phyloP scores from a whole-genome alignment of 1,284 basidiomycete species.

The Ustilago shanxiensis region DNA sequence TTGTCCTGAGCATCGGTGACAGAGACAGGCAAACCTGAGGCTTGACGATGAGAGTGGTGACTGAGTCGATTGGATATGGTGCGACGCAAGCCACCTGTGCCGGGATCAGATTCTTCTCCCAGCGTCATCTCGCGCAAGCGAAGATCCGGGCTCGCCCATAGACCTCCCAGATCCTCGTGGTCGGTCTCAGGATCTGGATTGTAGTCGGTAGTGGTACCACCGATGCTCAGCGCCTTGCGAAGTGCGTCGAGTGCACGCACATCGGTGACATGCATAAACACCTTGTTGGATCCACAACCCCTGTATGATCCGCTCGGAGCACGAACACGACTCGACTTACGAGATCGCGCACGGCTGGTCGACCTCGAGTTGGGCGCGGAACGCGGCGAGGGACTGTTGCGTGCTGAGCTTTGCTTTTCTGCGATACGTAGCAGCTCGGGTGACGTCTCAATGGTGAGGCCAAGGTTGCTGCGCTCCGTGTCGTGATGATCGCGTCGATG shows the following conservation, averaged over 20 bases:
- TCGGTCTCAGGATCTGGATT: constrained; percentile 44
- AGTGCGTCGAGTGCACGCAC: constrained; percentile 56
- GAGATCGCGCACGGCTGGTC: constrained; percentile 47
- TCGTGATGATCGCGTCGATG: constrained; percentile 14
- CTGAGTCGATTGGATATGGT: constrained; percentile 24
- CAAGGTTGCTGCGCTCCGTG: constrained; percentile 22
- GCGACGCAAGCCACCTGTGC: constrained; percentile 10
- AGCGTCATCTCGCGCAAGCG: constrained; percentile 17
- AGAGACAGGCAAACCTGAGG: constrained; percentile 21
- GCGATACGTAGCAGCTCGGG: constrained; percentile 46
- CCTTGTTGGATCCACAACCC: constrained; percentile 37
- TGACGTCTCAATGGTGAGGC: constrained; percentile 50
- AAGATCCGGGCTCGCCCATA: constrained; percentile 38
- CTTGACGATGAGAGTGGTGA: constrained; percentile 21
- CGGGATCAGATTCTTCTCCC: constrained; percentile 21
- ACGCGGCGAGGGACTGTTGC: constrained; percentile 17
- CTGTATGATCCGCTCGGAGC: constrained; percentile 33
- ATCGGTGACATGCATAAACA: constrained; percentile 61
- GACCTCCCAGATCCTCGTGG: constrained; percentile 22
- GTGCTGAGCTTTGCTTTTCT: constrained; percentile 14
- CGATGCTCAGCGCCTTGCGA: constrained; percentile 61
- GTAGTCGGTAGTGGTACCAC: constrained; percentile 58
- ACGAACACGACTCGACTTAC: constrained; percentile 35
- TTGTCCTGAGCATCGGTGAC: constrained; percentile 10
- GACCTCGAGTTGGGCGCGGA: constrained; percentile 38